Evolutionary conservation across 768 basidiomycete species (phyloP).

Genomic region (Hypsizygus marmoreus): DNA sequence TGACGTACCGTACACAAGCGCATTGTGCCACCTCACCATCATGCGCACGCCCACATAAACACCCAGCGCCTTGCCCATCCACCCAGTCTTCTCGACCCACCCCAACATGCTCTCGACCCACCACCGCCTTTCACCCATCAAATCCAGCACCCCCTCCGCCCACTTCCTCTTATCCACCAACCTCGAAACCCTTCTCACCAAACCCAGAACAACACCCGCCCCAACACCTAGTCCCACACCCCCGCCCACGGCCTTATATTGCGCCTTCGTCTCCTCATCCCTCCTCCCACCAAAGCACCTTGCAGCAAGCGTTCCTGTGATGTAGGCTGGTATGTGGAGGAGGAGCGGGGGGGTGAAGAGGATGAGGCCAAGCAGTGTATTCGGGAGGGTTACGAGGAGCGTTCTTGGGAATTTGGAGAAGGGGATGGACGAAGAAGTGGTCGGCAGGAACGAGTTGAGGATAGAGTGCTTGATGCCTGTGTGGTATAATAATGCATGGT

Average conservation of each 20-base stretch:
- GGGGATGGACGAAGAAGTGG: not conserved
- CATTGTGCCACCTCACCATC: slow-evolving; percentile 47
- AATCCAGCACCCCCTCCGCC: slow-evolving; percentile 9
- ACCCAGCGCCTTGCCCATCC: slow-evolving; percentile 17
- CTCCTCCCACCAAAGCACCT: slow-evolving; percentile 43
- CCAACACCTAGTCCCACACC: slow-evolving; percentile 41
- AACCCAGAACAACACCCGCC: slow-evolving; percentile 21
- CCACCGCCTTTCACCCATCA: slow-evolving; percentile 6
- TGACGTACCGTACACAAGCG: slow-evolving; percentile 37
- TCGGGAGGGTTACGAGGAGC: slow-evolving; percentile 42
- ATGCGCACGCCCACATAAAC: slow-evolving; percentile 33
- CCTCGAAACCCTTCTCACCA: slow-evolving; percentile 19
- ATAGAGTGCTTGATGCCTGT: slow-evolving; percentile 52
- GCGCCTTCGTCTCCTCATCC: slow-evolving; percentile 70
- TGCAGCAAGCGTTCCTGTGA: slow-evolving; percentile 45
- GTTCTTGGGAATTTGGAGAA: slow-evolving; percentile 28
- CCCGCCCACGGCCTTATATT: slow-evolving; percentile 68
- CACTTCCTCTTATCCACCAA: too few relatives aligned
- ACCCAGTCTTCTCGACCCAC: slow-evolving; percentile 14
- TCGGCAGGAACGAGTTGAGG: slow-evolving; percentile 26
- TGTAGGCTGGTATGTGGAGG: slow-evolving; percentile 60
- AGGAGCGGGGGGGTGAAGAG: slow-evolving; percentile 48
- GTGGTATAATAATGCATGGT: slow-evolving; percentile 47
- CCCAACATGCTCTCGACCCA: slow-evolving; percentile 4
- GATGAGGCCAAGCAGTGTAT: slow-evolving; percentile 35